Evolutionary conservation across 441 rosid genomes (phyloP), one percentile per base, ranked within the genome.

Genomic region (Populus tomentosa): DNA sequence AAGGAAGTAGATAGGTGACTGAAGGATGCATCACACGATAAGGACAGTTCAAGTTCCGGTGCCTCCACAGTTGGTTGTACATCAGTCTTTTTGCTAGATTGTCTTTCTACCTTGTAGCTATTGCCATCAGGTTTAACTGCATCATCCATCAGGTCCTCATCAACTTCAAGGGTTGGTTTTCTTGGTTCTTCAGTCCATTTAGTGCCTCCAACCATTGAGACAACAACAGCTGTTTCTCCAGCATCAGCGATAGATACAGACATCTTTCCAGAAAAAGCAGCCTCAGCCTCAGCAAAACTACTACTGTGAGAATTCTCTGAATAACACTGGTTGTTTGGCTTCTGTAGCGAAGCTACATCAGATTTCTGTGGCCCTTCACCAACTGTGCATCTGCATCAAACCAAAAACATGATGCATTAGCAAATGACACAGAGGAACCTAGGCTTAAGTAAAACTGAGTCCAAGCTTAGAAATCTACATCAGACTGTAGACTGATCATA

Each of bases 191-290:
- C 79, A 74, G 71, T 75, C 79, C 79, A 80, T 66, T 88, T 86
- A 66, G 83, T 88, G 66, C 79, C 92, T 73, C 86, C 88, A 30
- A 92, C 88, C 86, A 90, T 88, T 75, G 99, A 92, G 81, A 97
- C 95, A 74, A 97, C 97, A 83, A 97, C 46, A 72, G 98, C 99
- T 6, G 98, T 94, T 86, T 96, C 99, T 75, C 99, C 99, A 73
- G 87, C 88, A 86, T 94, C 99, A 78, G 96, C 98, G 73, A 94
- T 86, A 73, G 93, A 87, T 72, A 97, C 90, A 80, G 97, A 87
- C 80, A 97, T 72, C 77, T 92, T 94, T 78, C 97, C 88, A 67
- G 90, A 79, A 69, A 84, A 88, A 76, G 88, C 56, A 82, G 85
- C 84, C 81, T 91, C 88, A 82, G 85, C 84, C 81, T 90, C 88